Percentiles rank a stretch among this genome's conserved stretches.
phyloP scores from a whole-genome alignment of 768 basidiomycete species.

The Strobilomyces echinocephalus region DNA sequence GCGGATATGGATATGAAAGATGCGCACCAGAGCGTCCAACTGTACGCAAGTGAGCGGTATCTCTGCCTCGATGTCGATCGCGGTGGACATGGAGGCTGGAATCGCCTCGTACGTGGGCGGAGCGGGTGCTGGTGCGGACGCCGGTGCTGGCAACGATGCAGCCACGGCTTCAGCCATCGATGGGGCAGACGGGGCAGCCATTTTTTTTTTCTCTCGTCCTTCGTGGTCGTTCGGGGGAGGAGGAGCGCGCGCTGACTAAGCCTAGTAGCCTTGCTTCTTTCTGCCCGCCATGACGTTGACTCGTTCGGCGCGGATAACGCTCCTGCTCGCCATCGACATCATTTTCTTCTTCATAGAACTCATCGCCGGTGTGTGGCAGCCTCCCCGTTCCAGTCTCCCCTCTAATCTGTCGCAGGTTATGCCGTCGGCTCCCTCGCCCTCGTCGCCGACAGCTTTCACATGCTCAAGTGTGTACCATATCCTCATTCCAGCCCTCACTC shows the following conservation, averaged over 20 bases:
- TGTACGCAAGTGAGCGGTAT: constrained; percentile 77
- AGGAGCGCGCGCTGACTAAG: constrained; percentile 21
- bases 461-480: constrained; percentile 76
- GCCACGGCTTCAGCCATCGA: constrained; percentile 94
- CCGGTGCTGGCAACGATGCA: constrained; percentile 66
- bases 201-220: constrained; percentile 15
- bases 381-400: constrained; percentile 4
- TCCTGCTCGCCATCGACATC: constrained; percentile 80
- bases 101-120: constrained; percentile 79
- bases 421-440: constrained; percentile 93
- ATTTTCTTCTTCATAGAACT: constrained; percentile 86
- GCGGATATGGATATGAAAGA: constrained; percentile 10
- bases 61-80: constrained; percentile 89
- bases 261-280: neutral
- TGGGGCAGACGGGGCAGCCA: constrained; percentile 70
- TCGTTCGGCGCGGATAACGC: constrained; percentile 67
- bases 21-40: constrained; percentile 81
- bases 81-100: constrained; percentile 88
- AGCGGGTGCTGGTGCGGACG: constrained; percentile 54
- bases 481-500: constrained; percentile 7
- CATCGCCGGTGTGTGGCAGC: constrained; percentile 53
- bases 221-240: neutral
- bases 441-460: constrained; percentile 96
- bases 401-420: constrained; percentile 59
- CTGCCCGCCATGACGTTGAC: constrained; percentile 38